phyloP scores from a whole-genome alignment of 2,329 filamentous ascomycete species.

The Annulohypoxylon truncatum region DNA sequence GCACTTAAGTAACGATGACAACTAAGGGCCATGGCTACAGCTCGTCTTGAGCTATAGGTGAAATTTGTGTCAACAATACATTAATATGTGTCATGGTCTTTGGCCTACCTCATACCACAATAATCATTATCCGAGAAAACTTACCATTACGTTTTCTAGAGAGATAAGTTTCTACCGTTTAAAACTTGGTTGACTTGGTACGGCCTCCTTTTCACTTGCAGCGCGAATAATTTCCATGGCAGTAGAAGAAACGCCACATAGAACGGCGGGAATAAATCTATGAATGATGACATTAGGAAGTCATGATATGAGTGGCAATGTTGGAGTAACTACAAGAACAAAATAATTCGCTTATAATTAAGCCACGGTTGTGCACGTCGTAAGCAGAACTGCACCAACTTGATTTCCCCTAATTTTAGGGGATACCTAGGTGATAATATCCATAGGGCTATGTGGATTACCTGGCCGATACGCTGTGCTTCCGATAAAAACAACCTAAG shows the following conservation, averaged over 20 bases:
- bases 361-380: slow-evolving; percentile 25
- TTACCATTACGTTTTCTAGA: too few relatives aligned
- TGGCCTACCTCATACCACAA: too few relatives aligned
- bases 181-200: not conserved
- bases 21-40: too few relatives aligned
- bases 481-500: too few relatives aligned
- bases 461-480: not conserved
- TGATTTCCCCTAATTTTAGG: not conserved
- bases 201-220: not conserved
- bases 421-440: not conserved
- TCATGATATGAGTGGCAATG: not conserved
- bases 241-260: not conserved
- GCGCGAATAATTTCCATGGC: not conserved
- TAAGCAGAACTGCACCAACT: slow-evolving; percentile 8
- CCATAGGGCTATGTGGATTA: not conserved
- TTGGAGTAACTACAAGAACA: not conserved
- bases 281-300: not conserved
- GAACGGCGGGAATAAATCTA: not conserved
- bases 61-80: too few relatives aligned
- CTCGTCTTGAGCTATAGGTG: too few relatives aligned
- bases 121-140: not conserved
- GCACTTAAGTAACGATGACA: too few relatives aligned
- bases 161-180: not conserved
- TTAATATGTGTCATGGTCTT: too few relatives aligned
- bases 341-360: slow-evolving; percentile 2